Percentiles rank a stretch among this genome's conserved stretches.
phyloP scores from a whole-genome alignment of 192 early-diverging fungal genomes.

The Backusella tarrabulga region DNA sequence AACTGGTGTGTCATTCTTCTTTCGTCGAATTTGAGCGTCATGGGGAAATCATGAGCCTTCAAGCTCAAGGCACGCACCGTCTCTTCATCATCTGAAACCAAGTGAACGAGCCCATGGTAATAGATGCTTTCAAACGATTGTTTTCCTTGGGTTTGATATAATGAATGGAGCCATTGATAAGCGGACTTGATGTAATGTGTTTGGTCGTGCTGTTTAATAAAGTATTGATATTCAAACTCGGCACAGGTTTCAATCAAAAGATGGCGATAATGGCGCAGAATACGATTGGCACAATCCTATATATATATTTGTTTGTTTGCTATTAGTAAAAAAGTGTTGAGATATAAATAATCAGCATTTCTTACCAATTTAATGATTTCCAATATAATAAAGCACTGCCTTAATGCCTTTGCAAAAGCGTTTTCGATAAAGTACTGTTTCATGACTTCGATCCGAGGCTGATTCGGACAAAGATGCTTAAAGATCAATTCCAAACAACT shows the following conservation, averaged over 20 bases:
- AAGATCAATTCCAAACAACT: background rate
- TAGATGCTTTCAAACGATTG: background rate
- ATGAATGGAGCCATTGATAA: conserved; percentile 30
- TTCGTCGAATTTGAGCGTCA: conserved; percentile 39
- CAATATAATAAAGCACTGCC: conserved; percentile 71
- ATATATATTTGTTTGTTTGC: background rate
- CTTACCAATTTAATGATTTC: conserved; percentile 48
- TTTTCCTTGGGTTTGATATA: background rate
- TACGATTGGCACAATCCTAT: conserved; percentile 41
- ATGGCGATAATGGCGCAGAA: conserved; percentile 30
- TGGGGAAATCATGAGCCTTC: background rate
- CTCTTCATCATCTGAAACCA: conserved; percentile 10
- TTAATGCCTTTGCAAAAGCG: conserved; percentile 56
- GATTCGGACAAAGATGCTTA: background rate
- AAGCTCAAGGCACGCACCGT: conserved; percentile 3
- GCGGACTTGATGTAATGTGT: conserved; percentile 32
- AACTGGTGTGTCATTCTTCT: conserved; percentile 37
- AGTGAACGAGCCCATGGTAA: conserved; percentile 18
- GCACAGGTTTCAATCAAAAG: conserved; percentile 40
- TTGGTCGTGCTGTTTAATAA: conserved; percentile 31
- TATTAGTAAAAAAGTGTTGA: background rate
- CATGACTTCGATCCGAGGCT: background rate
- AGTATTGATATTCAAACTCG: conserved; percentile 42
- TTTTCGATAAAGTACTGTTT: conserved; percentile 16
- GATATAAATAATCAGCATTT: background rate